These are phyloP conservation scores for Populus trichocarpa DNA, from an alignment of 441 rosid species.

Conservation along the genomic window DNA sequence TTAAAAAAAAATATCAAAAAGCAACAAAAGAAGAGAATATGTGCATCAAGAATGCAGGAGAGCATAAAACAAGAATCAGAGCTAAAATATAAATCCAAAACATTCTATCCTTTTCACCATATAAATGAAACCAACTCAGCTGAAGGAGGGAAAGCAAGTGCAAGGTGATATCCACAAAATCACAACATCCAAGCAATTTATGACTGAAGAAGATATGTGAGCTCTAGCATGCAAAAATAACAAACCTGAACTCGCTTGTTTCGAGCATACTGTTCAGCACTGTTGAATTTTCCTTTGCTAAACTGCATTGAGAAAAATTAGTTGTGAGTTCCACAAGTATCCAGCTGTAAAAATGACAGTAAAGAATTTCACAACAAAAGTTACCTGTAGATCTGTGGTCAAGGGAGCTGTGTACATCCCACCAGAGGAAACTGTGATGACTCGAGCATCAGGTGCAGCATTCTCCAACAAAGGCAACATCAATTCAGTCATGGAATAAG, in stretches of 20 bases:
- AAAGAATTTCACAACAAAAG: neutral
- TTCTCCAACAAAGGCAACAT: constrained; percentile 80
- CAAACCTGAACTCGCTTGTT: constrained; percentile 86
- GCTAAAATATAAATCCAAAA: neutral
- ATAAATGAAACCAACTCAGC: neutral
- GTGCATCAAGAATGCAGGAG: neutral
- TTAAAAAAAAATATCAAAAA: too few species aligned
- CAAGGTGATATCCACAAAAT: neutral
- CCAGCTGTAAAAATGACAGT: neutral
- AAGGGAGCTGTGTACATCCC: constrained; percentile 86
- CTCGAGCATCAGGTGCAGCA: constrained; percentile 80
- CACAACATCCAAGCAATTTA: neutral
- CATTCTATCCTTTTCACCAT: neutral
- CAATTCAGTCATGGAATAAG: constrained; percentile 62
- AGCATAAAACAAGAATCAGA: neutral
- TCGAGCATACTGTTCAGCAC: constrained; percentile 67
- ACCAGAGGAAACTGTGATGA: constrained; percentile 84
- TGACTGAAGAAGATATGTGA: neutral
- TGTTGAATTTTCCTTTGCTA: constrained; percentile 46
- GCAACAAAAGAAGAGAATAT: neutral
- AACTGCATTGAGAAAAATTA: constrained; percentile 39
- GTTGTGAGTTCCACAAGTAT: neutral
- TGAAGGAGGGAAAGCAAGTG: neutral
- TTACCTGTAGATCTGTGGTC: constrained; percentile 78
- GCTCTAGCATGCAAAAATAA: neutral